Conservation (phyloP, 1,284 basidiomycete species). For the Puccinia coronata region DNA sequence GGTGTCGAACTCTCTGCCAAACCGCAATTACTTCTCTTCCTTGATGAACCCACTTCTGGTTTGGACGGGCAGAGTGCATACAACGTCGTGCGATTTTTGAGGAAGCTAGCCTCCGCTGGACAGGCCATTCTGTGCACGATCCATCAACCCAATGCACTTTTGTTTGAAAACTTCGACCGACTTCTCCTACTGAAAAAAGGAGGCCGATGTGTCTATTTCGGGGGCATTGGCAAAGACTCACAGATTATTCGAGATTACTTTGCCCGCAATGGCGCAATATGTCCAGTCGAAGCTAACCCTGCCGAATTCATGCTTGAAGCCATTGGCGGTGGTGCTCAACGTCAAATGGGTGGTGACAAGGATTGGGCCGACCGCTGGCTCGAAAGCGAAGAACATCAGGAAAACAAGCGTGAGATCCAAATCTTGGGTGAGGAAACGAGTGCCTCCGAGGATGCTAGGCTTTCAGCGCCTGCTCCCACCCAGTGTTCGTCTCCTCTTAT, state of each 20-base stretch:
- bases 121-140: constrained; percentile 66
- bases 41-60: constrained; percentile 67
- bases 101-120: constrained; percentile 77
- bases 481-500: constrained; percentile 31
- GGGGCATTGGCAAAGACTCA: constrained; percentile 64
- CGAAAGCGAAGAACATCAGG: constrained; percentile 58
- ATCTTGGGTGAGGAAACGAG: constrained; percentile 48
- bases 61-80: constrained; percentile 85
- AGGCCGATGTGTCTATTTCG: constrained; percentile 65
- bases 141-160: constrained; percentile 71
- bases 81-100: constrained; percentile 77
- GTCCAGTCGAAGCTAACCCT: constrained; percentile 63
- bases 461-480: constrained; percentile 51
- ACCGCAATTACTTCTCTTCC: constrained; percentile 60
- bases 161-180: constrained; percentile 69
- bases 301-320: constrained; percentile 62
- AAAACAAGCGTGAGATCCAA: constrained; percentile 60
- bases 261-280: constrained; percentile 62
- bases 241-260: constrained; percentile 64
- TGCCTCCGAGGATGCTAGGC: constrained; percentile 41
- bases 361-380: constrained; percentile 78
- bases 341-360: constrained; percentile 65
- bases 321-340: constrained; percentile 72
- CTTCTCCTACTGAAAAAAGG: constrained; percentile 63
- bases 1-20: constrained; percentile 66